Percentiles rank a stretch among this genome's conserved stretches.
phyloP scores from a whole-genome alignment of 352 stramenopile species.

The Pythium aphanidermatum region DNA sequence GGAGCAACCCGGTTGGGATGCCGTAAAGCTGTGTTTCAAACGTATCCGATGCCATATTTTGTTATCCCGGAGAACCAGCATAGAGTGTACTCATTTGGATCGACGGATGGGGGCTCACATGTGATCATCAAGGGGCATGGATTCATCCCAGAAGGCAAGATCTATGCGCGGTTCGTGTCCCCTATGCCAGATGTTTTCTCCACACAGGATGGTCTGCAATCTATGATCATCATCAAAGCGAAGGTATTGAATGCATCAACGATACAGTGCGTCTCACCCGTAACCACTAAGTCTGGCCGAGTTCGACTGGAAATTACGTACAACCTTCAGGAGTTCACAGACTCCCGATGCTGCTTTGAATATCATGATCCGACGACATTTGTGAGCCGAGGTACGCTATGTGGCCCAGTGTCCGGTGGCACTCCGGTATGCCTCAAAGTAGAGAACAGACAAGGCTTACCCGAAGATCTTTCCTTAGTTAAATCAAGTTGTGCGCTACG shows the following conservation, averaged over 20 bases:
- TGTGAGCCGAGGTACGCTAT: slow-evolving; percentile 34
- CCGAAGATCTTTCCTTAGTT: slow-evolving; percentile 31
- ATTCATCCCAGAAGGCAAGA: slow-evolving; percentile 52
- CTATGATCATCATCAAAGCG: slow-evolving; percentile 41
- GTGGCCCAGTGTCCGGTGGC: slow-evolving; percentile 48
- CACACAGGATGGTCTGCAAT: too few species aligned
- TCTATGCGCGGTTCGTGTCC: slow-evolving; percentile 61
- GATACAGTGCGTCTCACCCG: slow-evolving; percentile 44
- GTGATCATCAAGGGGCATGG: slow-evolving; percentile 50
- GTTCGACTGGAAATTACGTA: slow-evolving; percentile 56
- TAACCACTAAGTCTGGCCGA: slow-evolving; percentile 24
- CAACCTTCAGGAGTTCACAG: slow-evolving; percentile 66
- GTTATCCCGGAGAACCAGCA: slow-evolving; percentile 34
- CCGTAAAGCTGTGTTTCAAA: slow-evolving; percentile 39
- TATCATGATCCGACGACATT: slow-evolving; percentile 51
- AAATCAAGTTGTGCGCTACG: slow-evolving; percentile 28
- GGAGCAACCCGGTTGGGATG: not conserved
- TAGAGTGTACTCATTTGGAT: slow-evolving; percentile 43
- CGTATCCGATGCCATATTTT: slow-evolving; percentile 54
- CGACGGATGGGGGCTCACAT: slow-evolving; percentile 35
- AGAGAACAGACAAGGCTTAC: slow-evolving; percentile 30
- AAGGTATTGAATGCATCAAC: slow-evolving; percentile 43
- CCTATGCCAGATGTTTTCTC: slow-evolving; percentile 26
- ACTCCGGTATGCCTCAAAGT: slow-evolving; percentile 44
- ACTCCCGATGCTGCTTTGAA: slow-evolving; percentile 63